Evolutionary conservation across 805 yeast genomes (phyloP).

Genomic region (Maudiozyma saulgeensis): DNA sequence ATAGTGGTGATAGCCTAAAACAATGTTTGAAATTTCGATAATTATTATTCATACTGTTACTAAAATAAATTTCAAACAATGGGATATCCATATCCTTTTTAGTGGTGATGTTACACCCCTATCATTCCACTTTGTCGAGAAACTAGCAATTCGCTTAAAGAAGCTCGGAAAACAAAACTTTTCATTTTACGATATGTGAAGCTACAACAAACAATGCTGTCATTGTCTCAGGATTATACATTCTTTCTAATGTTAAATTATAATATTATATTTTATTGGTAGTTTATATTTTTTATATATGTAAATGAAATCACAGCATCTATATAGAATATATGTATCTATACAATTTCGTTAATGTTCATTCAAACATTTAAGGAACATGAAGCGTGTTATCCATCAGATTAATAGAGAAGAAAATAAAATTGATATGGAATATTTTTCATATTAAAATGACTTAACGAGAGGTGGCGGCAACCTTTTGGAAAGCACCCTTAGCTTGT

Average conservation of each 20-base stretch:
- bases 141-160: too few species aligned
- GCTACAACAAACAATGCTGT: too few species aligned
- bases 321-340: not conserved
- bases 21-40: too few species aligned
- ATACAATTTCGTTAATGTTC: not conserved
- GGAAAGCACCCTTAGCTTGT: slow-evolving; percentile 97
- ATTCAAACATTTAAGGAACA: not conserved
- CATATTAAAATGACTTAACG: slow-evolving; percentile 50
- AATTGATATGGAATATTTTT: not conserved
- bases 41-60: too few species aligned
- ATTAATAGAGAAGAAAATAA: not conserved
- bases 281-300: not conserved
- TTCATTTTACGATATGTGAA: too few species aligned
- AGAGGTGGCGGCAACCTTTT: slow-evolving; percentile 92
- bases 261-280: slow-evolving; percentile 1
- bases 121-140: too few species aligned
- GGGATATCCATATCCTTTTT: too few species aligned
- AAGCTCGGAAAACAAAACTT: too few species aligned
- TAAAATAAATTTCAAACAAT: too few species aligned
- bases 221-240: not conserved
- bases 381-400: not conserved
- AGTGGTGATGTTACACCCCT: too few species aligned
- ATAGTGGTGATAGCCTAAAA: too few species aligned
- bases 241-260: not conserved
- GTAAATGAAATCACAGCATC: not conserved